These are phyloP conservation scores for Coemansia sp. DNA, from an alignment of 192 early-diverging fungal genomes.

Conservation along the genomic window DNA sequence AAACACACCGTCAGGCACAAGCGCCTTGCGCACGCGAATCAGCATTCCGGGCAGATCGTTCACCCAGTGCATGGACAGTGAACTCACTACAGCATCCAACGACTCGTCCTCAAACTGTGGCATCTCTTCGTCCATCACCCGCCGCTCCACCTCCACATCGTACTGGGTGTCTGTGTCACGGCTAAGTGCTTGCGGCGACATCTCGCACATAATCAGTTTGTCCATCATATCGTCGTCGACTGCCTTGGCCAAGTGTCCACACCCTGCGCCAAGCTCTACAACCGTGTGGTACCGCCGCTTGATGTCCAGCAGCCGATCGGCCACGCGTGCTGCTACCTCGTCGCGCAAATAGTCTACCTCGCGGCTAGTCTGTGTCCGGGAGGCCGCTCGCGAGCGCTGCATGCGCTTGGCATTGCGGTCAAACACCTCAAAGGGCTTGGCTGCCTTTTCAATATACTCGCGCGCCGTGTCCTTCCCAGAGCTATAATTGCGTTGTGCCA, in stretches of 20 bases:
- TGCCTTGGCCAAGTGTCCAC: slow-evolving; percentile 83
- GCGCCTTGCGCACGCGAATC: slow-evolving; percentile 74
- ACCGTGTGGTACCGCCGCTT: slow-evolving; percentile 82
- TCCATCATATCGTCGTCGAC: slow-evolving; percentile 80
- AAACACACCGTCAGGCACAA: slow-evolving; percentile 93
- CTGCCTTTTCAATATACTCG: slow-evolving; percentile 41
- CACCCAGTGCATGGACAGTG: slow-evolving; percentile 89
- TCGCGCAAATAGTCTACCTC: slow-evolving; percentile 89
- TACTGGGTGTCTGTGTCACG: slow-evolving; percentile 53
- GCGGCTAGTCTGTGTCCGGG: slow-evolving; percentile 58
- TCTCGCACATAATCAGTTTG: slow-evolving; percentile 84
- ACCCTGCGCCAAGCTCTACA: slow-evolving; percentile 86
- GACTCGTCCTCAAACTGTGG: slow-evolving; percentile 80
- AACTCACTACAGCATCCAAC: slow-evolving; percentile 85
- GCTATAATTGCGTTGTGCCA: slow-evolving; percentile 1
- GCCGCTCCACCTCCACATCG: slow-evolving; percentile 71
- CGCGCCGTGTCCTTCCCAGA: slow-evolving; percentile 47
- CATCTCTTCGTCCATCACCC: slow-evolving; percentile 81
- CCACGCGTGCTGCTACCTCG: slow-evolving; percentile 83
- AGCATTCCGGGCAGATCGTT: slow-evolving; percentile 88
- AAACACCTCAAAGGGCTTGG: slow-evolving; percentile 66
- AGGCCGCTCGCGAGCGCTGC: slow-evolving; percentile 76
- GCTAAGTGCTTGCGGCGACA: slow-evolving; percentile 59
- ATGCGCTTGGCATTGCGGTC: slow-evolving; percentile 72
- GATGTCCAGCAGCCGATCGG: slow-evolving; percentile 89